Evolutionary conservation across 1,284 basidiomycete species (phyloP).

Genomic region (Cystobasidium sp.): DNA sequence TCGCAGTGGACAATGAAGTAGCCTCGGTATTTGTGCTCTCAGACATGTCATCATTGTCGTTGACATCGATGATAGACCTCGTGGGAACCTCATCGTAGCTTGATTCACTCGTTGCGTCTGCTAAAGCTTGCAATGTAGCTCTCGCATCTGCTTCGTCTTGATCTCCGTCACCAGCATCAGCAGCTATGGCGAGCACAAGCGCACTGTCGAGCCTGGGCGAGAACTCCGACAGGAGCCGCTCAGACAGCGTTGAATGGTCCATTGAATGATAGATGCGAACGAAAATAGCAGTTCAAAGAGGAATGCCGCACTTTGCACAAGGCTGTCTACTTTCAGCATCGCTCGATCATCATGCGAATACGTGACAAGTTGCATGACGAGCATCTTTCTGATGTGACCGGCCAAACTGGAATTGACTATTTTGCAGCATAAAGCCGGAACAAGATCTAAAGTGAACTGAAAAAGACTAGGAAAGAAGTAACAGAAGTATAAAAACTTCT

Average conservation of each 20-base stretch:
- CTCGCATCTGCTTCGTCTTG: constrained; percentile 21
- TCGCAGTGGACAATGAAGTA: constrained; percentile 2
- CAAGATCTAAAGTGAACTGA: too few species aligned
- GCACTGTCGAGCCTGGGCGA: constrained; percentile 36
- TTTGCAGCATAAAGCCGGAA: too few species aligned
- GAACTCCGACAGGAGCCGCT: constrained; percentile 31
- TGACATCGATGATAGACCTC: background rate
- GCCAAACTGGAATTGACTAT: too few species aligned
- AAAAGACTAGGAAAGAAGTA: too few species aligned
- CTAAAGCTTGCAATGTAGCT: constrained; percentile 31
- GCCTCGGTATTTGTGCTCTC: constrained; percentile 4
- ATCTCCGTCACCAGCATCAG: constrained; percentile 12
- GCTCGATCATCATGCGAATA: background rate
- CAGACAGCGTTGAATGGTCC: constrained; percentile 9
- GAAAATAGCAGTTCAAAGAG: background rate
- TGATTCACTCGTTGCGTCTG: constrained; percentile 21
- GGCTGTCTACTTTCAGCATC: background rate
- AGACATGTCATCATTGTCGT: background rate
- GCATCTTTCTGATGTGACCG: background rate
- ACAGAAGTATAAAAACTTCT: too few species aligned
- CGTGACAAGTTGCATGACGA: background rate
- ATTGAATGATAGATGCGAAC: background rate
- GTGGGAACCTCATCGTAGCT: background rate
- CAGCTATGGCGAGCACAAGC: constrained; percentile 35
- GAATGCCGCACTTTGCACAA: background rate